phyloP scores from a whole-genome alignment of 305 asterid genomes.

The Solanum hybrid region DNA sequence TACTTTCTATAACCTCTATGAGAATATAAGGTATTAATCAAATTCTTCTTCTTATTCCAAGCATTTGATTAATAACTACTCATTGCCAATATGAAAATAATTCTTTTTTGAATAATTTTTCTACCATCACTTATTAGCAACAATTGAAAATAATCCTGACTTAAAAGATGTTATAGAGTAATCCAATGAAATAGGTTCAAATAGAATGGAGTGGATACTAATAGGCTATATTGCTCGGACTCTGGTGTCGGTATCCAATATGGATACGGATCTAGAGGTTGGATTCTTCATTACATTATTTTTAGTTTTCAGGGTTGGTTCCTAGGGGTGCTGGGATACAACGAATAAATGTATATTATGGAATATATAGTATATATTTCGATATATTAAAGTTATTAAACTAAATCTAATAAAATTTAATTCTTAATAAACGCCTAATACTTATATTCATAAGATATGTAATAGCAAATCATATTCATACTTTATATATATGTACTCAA shows the following conservation, averaged over 20 bases:
- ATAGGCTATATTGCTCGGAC: neutral
- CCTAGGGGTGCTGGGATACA: neutral
- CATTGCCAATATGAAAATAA: neutral
- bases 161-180: neutral
- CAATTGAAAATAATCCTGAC: neutral
- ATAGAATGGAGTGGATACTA: neutral
- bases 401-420: neutral
- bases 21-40: neutral
- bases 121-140: neutral
- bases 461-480: neutral
- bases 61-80: neutral
- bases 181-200: neutral
- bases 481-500: neutral
- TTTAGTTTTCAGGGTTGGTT: neutral
- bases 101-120: neutral
- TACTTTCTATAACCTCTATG: neutral
- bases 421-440: neutral
- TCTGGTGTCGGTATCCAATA: neutral
- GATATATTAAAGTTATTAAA: neutral
- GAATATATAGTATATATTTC: neutral
- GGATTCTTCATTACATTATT: neutral
- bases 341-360: neutral
- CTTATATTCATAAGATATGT: neutral
- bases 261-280: neutral
- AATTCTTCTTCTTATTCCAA: neutral